Base-by-base conservation (phyloP, 2,329 filamentous ascomycete genomes). In the Calonectria crousiana region DNA sequence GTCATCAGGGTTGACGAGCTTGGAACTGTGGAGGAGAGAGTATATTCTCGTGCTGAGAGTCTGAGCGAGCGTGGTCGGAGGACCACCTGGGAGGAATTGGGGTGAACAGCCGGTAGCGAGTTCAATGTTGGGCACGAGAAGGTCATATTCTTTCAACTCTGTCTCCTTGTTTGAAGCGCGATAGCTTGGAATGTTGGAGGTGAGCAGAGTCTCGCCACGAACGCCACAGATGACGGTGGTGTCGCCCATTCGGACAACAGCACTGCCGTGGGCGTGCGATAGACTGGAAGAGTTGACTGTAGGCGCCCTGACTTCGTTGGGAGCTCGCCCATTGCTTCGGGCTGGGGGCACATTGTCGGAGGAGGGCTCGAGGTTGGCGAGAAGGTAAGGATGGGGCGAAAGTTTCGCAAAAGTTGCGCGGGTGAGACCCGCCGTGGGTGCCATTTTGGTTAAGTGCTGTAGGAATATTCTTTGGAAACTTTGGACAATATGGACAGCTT, bases 201-300 rank as follows among this genome's bases (percentile, higher is more conserved):
- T 93, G 62, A 93, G 89, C 32, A 99, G 88, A 9, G 98, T 93
- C 86, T 99, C 97, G 67, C 90, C 96, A 56, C 96, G 92, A 26
- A 99, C 92, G 72, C 96, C 97, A 83, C 96, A 98, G 47, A 99
- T 96, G n/a, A 96, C 95, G 1, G 95, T 95, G 1, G 96, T 98
- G 84, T 97, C 95, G 60, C 97, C 97, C 67, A 94, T 88, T 44
- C 97, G 92, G 65, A 98, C 94, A 0, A 98, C 93, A 0, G 96
- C 94, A 80, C 95, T 97, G 67, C 97, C 97, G 82, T 98, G 93
- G 71, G 95, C 94, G 84, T 99, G 95, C 0, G 95, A 95, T 65
- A 99, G 88, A 28, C 95, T 97, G 32, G 94, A 94, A 0, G 92
- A 92, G 84, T 98, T 97, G 79, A 97, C 89, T 41, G 92, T 92